Percentiles rank a stretch among this genome's conserved stretches.
Conservation (phyloP, 208 protist species). For the Acanthamoeba triangularis region DNA sequence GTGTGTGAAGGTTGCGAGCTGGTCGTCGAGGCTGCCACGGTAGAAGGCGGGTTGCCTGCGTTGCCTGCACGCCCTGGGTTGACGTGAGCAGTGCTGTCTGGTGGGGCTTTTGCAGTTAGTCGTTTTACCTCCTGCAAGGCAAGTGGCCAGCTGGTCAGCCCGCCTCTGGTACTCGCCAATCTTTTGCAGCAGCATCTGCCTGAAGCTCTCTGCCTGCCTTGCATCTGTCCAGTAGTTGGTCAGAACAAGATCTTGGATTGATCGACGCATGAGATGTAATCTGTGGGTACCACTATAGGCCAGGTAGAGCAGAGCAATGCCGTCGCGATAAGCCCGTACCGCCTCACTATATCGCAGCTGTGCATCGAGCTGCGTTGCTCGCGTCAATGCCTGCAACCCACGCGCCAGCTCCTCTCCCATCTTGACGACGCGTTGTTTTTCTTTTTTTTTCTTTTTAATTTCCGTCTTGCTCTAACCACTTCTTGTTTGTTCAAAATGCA, state of each 20-base stretch:
- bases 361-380: constrained; percentile 32
- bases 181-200: constrained; percentile 5
- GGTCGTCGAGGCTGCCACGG: no score
- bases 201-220: not conserved
- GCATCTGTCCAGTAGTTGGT: not conserved
- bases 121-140: not conserved
- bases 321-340: not conserved
- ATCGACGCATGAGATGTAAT: not conserved
- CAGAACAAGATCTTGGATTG: not conserved
- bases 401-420: constrained; percentile 20
- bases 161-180: constrained; percentile 35
- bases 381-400: not conserved
- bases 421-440: not conserved
- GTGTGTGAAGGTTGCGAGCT: not conserved
- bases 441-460: not conserved
- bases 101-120: not conserved
- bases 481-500: no score
- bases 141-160: not conserved
- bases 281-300: not conserved
- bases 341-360: constrained; percentile 17
- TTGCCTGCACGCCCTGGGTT: not conserved
- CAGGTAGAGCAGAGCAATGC: constrained; percentile 46
- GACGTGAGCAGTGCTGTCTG: not conserved
- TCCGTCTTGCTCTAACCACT: no score
- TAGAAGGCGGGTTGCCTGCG: not conserved